Base-by-base conservation (phyloP, 352 stramenopile genomes). In the Globisporangium uncinulatum region DNA sequence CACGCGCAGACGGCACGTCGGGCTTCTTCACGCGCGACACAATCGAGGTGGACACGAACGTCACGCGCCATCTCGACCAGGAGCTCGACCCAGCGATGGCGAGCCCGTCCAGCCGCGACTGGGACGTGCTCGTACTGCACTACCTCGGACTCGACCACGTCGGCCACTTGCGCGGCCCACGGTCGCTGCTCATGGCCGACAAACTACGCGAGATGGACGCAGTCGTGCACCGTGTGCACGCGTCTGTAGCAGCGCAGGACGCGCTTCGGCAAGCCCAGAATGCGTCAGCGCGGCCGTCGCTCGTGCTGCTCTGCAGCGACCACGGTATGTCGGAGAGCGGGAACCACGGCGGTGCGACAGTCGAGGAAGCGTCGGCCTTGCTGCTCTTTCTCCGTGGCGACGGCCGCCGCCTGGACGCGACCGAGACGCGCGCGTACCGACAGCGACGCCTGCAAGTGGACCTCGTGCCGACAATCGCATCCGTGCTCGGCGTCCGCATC, bases 11-110 rank as follows among this genome's bases (percentile, higher is more conserved):
- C 50, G 82, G 74, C 4, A 95, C 87, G 3, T 95, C 86, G 0
- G 86, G 87, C 0, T 96, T 96, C 61, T 96, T 92, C 74, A 93
- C 87, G 17, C 74, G 77, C 54, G 87, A 96, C 66, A 95, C 83
- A 0, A 79, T 91, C 32, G 79, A 94, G 56, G 87, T 96, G 24
- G 87, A 96, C 51, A 45, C 63, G 15, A 96, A 96, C 63, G 84
- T 96, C 17, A 96, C 85, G 41, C 71, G 87, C 4, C 87, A 96
- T 63, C 65, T 96, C 8, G 61, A 51, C 0, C 76, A 94, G n/a
- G 87, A 96, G 54, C 71, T 96, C 31, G 87, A 96, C 52, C 82
- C 87, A 20, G 64, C 34, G 3, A 86, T 94, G 74, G 29, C 63
- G 37, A 64, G 84, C 45, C 65, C 65, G 0, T 76, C 89, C 51